Percentiles rank a stretch among this genome's conserved stretches.
phyloP scores from a whole-genome alignment of 192 early-diverging fungal species.

The Mortierella antarctica region DNA sequence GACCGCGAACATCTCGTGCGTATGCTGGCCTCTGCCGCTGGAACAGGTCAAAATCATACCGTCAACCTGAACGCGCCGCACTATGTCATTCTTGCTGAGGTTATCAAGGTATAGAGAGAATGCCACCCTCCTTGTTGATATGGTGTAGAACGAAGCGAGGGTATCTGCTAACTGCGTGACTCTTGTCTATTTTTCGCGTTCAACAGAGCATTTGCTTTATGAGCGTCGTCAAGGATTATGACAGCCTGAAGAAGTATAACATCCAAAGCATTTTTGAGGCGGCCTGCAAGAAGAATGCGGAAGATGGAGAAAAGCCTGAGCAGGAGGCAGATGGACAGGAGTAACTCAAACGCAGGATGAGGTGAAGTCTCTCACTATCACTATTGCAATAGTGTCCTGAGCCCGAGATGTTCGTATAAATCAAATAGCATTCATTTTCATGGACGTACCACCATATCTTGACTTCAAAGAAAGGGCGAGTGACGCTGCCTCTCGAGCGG shows the following conservation, averaged over 20 bases:
- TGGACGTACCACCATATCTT: too few species aligned
- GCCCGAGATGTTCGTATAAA: too few species aligned
- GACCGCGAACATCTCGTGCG: conserved; percentile 61
- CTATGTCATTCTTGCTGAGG: conserved; percentile 66
- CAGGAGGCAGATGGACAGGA: background rate
- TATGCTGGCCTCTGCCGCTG: conserved; percentile 60
- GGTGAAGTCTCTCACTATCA: too few species aligned
- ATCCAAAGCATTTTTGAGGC: conserved; percentile 63
- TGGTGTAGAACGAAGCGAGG: background rate
- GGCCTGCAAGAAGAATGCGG: background rate
- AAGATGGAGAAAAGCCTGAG: background rate
- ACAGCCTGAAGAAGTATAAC: conserved; percentile 66
- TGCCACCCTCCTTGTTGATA: background rate
- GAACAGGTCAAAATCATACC: conserved; percentile 50
- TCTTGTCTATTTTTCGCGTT: background rate
- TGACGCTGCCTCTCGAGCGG: too few species aligned
- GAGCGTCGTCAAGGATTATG: conserved; percentile 67
- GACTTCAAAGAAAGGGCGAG: too few species aligned
- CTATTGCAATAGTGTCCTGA: too few species aligned
- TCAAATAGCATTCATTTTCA: too few species aligned
- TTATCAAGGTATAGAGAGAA: conserved; percentile 60
- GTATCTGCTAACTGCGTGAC: background rate
- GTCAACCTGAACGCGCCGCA: conserved; percentile 67
- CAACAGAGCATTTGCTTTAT: conserved; percentile 67
- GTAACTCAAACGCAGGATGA: too few species aligned